phyloP scores from a whole-genome alignment of 495 filamentous ascomycete genomes.

The Aspergillus nidulans region DNA sequence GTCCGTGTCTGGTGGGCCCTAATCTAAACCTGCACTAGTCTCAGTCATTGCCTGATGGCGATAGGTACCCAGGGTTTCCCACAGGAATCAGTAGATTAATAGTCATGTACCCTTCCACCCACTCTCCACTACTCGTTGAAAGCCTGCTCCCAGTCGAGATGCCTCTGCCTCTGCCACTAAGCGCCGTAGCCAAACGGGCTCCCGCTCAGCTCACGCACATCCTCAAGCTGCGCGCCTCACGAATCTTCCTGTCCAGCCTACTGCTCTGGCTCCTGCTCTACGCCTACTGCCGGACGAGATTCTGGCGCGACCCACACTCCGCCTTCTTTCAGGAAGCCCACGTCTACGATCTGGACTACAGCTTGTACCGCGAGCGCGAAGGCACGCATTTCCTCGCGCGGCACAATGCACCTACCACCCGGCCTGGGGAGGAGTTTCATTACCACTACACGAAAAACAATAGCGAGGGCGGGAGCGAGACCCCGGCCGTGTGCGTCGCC shows the following conservation, averaged over 20 bases:
- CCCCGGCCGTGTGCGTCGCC: slow-evolving; percentile 26
- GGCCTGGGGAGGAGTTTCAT: not conserved
- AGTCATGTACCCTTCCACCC: too few species aligned
- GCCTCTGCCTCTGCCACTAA: not conserved
- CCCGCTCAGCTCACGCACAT: not conserved
- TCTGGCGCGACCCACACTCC: slow-evolving; percentile 40
- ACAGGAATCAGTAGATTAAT: too few species aligned
- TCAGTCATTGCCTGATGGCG: too few species aligned
- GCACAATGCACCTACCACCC: slow-evolving; percentile 16
- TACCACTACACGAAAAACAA: not conserved
- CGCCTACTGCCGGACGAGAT: slow-evolving; percentile 22
- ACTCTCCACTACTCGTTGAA: too few species aligned
- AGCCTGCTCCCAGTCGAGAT: too few species aligned
- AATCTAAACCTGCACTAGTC: too few species aligned
- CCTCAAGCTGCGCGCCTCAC: not conserved
- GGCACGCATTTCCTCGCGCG: slow-evolving; percentile 29
- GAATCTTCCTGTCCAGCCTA: slow-evolving; percentile 17
- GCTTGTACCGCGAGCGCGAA: slow-evolving; percentile 30
- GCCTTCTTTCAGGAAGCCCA: slow-evolving; percentile 36
- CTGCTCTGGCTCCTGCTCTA: slow-evolving; percentile 25
- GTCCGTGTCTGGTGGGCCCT: too few species aligned
- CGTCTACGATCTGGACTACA: slow-evolving; percentile 39
- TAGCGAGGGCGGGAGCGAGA: not conserved
- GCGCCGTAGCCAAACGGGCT: not conserved
- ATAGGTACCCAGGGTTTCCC: too few species aligned